Base-by-base conservation (phyloP, 257 asterid genomes). In the Salvia hispanica region DNA sequence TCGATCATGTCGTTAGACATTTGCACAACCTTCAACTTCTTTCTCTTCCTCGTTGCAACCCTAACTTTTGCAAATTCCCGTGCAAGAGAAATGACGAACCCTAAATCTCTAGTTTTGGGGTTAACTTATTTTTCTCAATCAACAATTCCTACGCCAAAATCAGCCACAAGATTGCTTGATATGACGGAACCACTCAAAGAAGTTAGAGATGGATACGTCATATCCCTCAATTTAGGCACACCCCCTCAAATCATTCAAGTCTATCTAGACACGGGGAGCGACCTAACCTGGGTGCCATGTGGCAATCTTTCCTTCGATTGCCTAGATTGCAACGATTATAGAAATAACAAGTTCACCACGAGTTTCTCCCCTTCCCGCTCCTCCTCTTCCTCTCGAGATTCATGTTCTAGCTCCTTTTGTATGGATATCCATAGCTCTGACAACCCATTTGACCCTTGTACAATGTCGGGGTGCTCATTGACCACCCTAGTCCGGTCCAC, bases 201-300 rank as follows among this genome's bases (percentile, higher is more conserved):
- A 55, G 68, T 80, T 43, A 71, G 84, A 70, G 91, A 84, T 77
- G 93, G 95, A 15, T 88, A 86, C 76, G 69, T 77, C 18, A 81
- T 88, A 67, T 79, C 93, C 61, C 85, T 86, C 47, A 81, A 76
- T 58, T 56, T 88, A 61, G 96, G 96, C 5, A 84, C 89, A 73
- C 96, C 96, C 65, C 72, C 91, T 33, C 96, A 88, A 70, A 47
- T 69, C 72, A 79, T 88, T 62, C 91, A 88, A 63, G 86, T 74
- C 0, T 84, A 77, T 55, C 67, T 88, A 76, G 91, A 86, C 44
- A 88, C 88, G 0, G 94, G 96, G n/a, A 88, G 94, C 62, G 91
- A 88, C 69, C 88, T 88, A 10, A 84, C 93, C 14, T 88, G 96
- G 96, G 91, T 88, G 45, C 96, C 93, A 7, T 86, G 94, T 75